These are phyloP conservation scores for Rhizoctonia solani DNA, from an alignment of 1,284 basidiomycete genomes.

Conservation along the genomic window DNA sequence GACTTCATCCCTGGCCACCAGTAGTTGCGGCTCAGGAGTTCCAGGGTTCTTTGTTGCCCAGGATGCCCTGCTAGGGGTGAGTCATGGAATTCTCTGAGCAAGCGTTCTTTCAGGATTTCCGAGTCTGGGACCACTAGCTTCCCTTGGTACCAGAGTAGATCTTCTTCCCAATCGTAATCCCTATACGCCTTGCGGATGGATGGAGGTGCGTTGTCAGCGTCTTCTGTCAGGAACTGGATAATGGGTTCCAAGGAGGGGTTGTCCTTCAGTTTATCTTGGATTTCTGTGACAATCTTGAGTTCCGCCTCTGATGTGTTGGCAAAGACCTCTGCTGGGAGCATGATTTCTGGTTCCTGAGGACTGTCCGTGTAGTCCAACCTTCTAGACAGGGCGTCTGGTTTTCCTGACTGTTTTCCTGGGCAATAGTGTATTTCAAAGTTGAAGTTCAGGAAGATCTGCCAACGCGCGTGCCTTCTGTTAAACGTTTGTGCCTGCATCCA, in stretches of 20 bases:
- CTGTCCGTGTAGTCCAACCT: slow-evolving; percentile 35
- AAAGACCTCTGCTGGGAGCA: not conserved
- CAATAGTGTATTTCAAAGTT: slow-evolving; percentile 40
- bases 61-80: slow-evolving; percentile 32
- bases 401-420: slow-evolving; percentile 38
- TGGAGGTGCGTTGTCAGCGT: not conserved
- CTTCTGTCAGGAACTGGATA: not conserved
- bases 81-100: slow-evolving; percentile 27
- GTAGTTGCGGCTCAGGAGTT: slow-evolving; percentile 28
- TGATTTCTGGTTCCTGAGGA: not conserved
- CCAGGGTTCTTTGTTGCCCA: slow-evolving; percentile 23
- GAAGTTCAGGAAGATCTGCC: slow-evolving; percentile 41
- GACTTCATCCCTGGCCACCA: slow-evolving; percentile 38
- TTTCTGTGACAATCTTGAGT: too few relatives aligned
- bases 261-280: too few relatives aligned
- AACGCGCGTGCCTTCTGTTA: slow-evolving; percentile 41
- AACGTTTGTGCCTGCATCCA: not conserved
- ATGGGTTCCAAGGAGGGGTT: too few relatives aligned
- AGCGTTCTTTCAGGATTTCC: not conserved
- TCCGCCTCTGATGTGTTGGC: not conserved
- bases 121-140: slow-evolving; percentile 37
- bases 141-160: slow-evolving; percentile 7
- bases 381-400: slow-evolving; percentile 42
- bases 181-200: not conserved
- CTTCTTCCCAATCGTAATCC: not conserved